These are phyloP conservation scores for Xylaria flabelliformis DNA, from an alignment of 495 filamentous ascomycete genomes.

Conservation along the genomic window DNA sequence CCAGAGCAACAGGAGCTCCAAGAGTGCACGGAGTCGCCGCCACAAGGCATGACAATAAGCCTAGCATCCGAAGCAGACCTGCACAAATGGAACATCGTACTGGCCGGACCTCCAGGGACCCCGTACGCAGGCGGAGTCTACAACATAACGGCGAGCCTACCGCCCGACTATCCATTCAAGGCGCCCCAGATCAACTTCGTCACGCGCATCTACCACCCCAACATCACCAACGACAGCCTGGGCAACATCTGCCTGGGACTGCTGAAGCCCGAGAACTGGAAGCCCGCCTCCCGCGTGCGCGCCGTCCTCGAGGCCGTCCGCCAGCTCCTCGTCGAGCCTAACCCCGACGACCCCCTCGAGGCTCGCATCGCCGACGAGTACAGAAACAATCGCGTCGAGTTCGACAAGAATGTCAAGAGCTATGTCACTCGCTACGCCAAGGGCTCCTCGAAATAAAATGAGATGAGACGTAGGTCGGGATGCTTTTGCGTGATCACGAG, in stretches of 20 bases:
- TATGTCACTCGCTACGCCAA: slow-evolving; percentile 83
- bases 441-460: slow-evolving; percentile 33
- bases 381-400: slow-evolving; percentile 72
- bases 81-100: slow-evolving; percentile 80
- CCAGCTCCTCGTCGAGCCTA: slow-evolving; percentile 80
- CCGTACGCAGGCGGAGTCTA: slow-evolving; percentile 82
- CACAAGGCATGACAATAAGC: slow-evolving; percentile 67
- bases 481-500: not conserved
- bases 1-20: slow-evolving; percentile 65
- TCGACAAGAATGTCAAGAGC: slow-evolving; percentile 81
- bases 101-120: slow-evolving; percentile 75
- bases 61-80: slow-evolving; percentile 76
- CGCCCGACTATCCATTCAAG: slow-evolving; percentile 93
- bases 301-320: slow-evolving; percentile 82
- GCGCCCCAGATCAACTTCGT: slow-evolving; percentile 84
- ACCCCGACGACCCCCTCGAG: slow-evolving; percentile 95
- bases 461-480: not conserved
- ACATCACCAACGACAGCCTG: slow-evolving; percentile 89
- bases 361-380: slow-evolving; percentile 84
- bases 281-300: slow-evolving; percentile 79
- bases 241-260: slow-evolving; percentile 92
- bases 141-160: slow-evolving; percentile 76
- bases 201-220: slow-evolving; percentile 98
- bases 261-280: slow-evolving; percentile 91
- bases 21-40: slow-evolving; percentile 69